Evolutionary conservation across 345 rosid species (phyloP), one percentile per base, ranked within the genome.

Genomic region (Lumnitzera littorea): DNA sequence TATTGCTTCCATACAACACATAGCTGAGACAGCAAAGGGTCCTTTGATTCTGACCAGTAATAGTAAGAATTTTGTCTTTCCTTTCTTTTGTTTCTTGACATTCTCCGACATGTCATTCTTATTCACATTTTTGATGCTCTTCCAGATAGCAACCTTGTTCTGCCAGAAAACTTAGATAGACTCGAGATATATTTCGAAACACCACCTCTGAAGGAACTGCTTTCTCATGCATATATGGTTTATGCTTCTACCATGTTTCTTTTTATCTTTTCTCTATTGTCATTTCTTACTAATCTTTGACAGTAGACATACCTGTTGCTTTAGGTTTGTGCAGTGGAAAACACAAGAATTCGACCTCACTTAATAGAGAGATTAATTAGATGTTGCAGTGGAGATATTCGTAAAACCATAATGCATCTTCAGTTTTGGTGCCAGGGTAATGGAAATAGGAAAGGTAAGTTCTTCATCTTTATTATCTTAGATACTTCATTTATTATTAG

Each of bases 401-500:
- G 92, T 66, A 91, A 80, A 80, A 72, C 89, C 48, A 76, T 90
- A 55, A 75, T 82, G 88, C 91, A 88, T 66, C 80, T 86, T 63
- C 96, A 88, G 63, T 88, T 91, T 78, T 88, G 96, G 99, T 86
- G 82, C 78, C 96, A 80, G 85, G 85, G 86, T 57, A 75, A 74
- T 67, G 71, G 57, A 68, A n/a, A 53, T 60, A 53, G 48, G 61
- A 72, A 79, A 89, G 95, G 98, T 84, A 65, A 66, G 61, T 66
- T 62, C 48, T 64, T 53, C 24, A 7, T 29, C 15, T 55, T 36
- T 55, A 14, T 43, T 46, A 53, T 53, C 20, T 13, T 62, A 46
- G 41, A 36, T 36, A 41, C 51, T 62, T 52, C 49, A 4, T 5
- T 4, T 36, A 36, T 5, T 36, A 36, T 36, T 36, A 36, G 43